Conservation (phyloP, 768 basidiomycete species). For the Terana coerulea region DNA sequence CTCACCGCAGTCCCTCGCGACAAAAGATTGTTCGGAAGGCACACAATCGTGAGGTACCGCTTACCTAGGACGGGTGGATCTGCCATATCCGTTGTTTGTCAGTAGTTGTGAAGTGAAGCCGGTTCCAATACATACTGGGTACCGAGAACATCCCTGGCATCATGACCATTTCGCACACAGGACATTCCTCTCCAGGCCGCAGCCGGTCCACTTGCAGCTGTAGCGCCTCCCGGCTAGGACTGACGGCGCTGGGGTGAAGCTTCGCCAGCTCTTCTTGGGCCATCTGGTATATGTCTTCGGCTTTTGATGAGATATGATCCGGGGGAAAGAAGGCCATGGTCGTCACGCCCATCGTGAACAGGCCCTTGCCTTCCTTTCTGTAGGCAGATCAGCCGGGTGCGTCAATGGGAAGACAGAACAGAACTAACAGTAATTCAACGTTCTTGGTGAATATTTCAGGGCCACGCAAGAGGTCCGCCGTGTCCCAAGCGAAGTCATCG, state of each 20-base stretch:
- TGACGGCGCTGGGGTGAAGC: neutral
- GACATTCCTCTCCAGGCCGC: constrained; percentile 11
- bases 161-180: constrained; percentile 20
- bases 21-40: constrained; percentile 21
- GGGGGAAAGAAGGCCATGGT: constrained; percentile 5
- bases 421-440: constrained; percentile 15
- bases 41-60: constrained; percentile 23
- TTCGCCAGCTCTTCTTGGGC: constrained; percentile 4
- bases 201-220: constrained; percentile 20
- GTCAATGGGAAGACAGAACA: neutral
- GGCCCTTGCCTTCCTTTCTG: constrained; percentile 1
- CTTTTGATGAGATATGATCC: constrained; percentile 1
- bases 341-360: constrained; percentile 6
- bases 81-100: neutral
- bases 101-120: too few relatives aligned
- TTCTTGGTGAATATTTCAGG: constrained; percentile 7
- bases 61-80: constrained; percentile 15
- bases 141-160: constrained; percentile 5
- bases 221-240: constrained; percentile 22
- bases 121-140: neutral
- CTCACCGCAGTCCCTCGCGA: constrained; percentile 26
- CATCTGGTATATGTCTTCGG: neutral
- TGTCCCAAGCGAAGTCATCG: constrained; percentile 10
- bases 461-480: constrained; percentile 11
- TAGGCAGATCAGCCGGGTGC: too few relatives aligned